Percentiles rank a stretch among this genome's conserved stretches.
Conservation (phyloP, 2,329 filamentous ascomycete genomes). For the Cercospora zeina region DNA sequence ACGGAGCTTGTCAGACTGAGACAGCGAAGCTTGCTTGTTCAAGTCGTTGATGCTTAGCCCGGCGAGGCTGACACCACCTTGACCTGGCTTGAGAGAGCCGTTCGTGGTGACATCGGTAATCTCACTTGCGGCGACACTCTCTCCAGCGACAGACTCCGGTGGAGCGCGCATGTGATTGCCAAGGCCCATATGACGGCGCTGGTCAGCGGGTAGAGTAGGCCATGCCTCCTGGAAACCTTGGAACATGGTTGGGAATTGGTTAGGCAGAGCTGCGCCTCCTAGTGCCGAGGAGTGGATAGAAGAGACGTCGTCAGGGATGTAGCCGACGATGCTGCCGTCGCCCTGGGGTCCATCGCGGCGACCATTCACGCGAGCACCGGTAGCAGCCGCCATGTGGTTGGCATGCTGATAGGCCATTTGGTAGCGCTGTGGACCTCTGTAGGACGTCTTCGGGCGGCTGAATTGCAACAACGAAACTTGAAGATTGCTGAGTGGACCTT, state of each 20-base stretch:
- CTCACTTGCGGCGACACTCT: constrained; percentile 89
- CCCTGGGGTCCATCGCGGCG: constrained; percentile 53
- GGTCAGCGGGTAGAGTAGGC: constrained; percentile 73
- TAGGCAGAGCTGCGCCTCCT: constrained; percentile 66
- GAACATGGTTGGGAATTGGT: constrained; percentile 92
- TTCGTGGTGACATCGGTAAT: constrained; percentile 80
- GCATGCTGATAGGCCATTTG: constrained; percentile 74
- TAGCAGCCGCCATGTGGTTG: constrained; percentile 58
- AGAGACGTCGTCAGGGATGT: constrained; percentile 95
- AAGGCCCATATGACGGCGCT: constrained; percentile 61
- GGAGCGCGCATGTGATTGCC: constrained; percentile 31
- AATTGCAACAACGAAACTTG: constrained; percentile 95
- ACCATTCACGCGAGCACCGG: constrained; percentile 49
- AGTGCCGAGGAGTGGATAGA: constrained; percentile 93
- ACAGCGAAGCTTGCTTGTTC: constrained; percentile 71
- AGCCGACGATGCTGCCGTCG: constrained; percentile 85
- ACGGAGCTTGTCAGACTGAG: constrained; percentile 86
- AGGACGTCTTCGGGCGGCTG: constrained; percentile 86
- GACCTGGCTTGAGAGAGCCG: constrained; percentile 51
- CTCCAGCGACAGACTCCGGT: constrained; percentile 72
- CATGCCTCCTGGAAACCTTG: constrained; percentile 87
- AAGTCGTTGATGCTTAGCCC: constrained; percentile 74
- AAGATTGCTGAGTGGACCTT: constrained; percentile 92
- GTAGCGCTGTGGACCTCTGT: constrained; percentile 83
- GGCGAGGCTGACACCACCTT: constrained; percentile 85